These are phyloP conservation scores for Chenopodium quinoa DNA, from an alignment of 148 eudicot species.

Conservation along the genomic window DNA sequence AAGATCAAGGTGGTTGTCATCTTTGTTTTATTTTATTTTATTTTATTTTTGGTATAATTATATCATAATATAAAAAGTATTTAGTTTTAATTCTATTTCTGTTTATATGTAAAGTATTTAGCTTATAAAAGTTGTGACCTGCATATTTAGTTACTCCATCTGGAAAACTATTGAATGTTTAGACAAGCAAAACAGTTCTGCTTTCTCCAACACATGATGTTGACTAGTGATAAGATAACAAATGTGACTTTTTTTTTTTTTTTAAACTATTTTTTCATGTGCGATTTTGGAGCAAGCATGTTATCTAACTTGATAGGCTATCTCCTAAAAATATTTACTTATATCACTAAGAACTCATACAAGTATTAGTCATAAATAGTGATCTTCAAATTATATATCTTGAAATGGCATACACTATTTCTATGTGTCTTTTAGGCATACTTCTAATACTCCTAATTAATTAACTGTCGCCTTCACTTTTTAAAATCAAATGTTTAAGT, in stretches of 20 bases:
- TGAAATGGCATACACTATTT: neutral
- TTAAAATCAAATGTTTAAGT: too few species aligned
- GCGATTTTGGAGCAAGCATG: conserved; percentile 8
- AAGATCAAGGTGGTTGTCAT: neutral
- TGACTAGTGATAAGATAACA: conserved; percentile 27
- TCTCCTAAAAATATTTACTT: too few species aligned
- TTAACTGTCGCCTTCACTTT: neutral
- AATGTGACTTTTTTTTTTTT: neutral
- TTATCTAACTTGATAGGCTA: neutral
- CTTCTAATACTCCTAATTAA: neutral
- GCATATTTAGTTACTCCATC: conserved; percentile 11
- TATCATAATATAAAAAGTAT: neutral
- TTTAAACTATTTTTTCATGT: neutral
- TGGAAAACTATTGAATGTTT: conserved; percentile 8
- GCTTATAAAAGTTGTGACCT: neutral
- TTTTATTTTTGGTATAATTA: neutral
- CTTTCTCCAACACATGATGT: conserved; percentile 25
- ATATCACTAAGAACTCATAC: too few species aligned
- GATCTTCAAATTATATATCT: neutral
- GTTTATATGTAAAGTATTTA: neutral
- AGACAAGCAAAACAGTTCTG: conserved; percentile 16
- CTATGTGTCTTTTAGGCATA: neutral
- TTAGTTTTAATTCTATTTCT: neutral
- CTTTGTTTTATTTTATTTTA: neutral
- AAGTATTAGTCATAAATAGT: too few species aligned